Evolutionary conservation across 2,329 filamentous ascomycete species (phyloP).

Genomic region (Colletotrichum orbiculare): DNA sequence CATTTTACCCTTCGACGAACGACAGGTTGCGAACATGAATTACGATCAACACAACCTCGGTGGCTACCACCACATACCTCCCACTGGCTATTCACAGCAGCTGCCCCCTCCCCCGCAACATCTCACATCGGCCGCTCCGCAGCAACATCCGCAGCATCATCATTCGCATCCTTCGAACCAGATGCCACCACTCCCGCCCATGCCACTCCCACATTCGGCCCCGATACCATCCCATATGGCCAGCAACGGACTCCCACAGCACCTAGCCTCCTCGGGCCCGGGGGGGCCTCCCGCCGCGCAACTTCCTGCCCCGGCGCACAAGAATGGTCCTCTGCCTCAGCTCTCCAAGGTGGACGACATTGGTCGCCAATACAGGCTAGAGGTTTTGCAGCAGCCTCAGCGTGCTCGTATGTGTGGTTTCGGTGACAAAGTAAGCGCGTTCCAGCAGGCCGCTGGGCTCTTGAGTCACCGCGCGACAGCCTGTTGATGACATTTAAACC

Average conservation of each 20-base stretch:
- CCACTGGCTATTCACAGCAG: constrained; percentile 20
- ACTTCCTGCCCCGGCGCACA: constrained; percentile 5
- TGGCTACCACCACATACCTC: constrained; percentile 34
- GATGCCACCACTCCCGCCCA: constrained; percentile 34
- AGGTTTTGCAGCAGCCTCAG: constrained; percentile 90
- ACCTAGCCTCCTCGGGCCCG: constrained; percentile 10
- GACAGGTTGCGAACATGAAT: constrained; percentile 26
- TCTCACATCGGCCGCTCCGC: constrained; percentile 4
- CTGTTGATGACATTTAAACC: constrained; percentile 24
- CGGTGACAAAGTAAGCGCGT: constrained; percentile 84
- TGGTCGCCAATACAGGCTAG: constrained; percentile 54
- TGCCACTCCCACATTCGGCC: constrained; percentile 29
- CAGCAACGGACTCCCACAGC: constrained; percentile 23
- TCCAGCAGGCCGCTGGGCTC: too few relatives aligned
- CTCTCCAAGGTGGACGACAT: constrained; percentile 25
- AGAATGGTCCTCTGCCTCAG: background rate
- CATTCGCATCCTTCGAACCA: constrained; percentile 31
- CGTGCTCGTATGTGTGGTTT: constrained; percentile 98
- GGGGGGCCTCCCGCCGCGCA: background rate
- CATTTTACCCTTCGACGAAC: too few relatives aligned
- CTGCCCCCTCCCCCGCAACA: constrained; percentile 20
- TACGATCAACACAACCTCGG: constrained; percentile 35
- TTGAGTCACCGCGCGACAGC: too few relatives aligned
- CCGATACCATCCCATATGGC: constrained; percentile 33
- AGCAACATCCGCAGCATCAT: constrained; percentile 17